Conservation (phyloP, 2,329 filamentous ascomycete genomes). For the Epichloe hybrida region DNA sequence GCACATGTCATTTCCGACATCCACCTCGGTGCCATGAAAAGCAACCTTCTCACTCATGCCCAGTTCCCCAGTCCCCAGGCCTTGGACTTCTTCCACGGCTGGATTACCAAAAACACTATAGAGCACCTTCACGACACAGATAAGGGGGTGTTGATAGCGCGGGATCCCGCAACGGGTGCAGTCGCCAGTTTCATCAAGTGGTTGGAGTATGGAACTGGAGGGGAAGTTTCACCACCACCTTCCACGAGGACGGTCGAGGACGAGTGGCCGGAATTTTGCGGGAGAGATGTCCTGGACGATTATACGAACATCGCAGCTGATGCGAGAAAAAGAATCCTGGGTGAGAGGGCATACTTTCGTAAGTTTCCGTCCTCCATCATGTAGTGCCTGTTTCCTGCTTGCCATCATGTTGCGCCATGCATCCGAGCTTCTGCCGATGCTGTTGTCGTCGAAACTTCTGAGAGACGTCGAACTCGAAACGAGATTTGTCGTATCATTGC, state of each 20-base stretch:
- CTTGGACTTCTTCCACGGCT: slow-evolving; percentile 16
- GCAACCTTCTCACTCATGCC: slow-evolving; percentile 24
- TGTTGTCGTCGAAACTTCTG: background rate
- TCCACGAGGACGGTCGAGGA: slow-evolving; percentile 11
- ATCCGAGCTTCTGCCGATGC: background rate
- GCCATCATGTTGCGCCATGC: background rate
- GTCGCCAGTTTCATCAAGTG: slow-evolving; percentile 24
- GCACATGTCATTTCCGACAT: slow-evolving; percentile 15
- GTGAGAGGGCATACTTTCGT: slow-evolving; percentile 22
- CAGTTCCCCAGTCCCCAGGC: slow-evolving; percentile 24
- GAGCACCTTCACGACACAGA: slow-evolving; percentile 14
- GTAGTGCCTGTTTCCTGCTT: background rate
- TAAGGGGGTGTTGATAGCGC: slow-evolving; percentile 22
- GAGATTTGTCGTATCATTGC: background rate
- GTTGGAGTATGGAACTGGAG: slow-evolving; percentile 15
- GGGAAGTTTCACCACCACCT: slow-evolving; percentile 1
- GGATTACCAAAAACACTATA: slow-evolving; percentile 18
- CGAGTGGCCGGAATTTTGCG: slow-evolving; percentile 17
- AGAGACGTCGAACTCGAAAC: background rate
- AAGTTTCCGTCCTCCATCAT: slow-evolving; percentile 11
- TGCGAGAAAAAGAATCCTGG: slow-evolving; percentile 19
- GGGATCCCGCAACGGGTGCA: slow-evolving; percentile 14
- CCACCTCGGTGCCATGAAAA: slow-evolving; percentile 26
- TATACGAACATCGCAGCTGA: slow-evolving; percentile 19
- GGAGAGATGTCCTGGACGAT: slow-evolving; percentile 18